Evolutionary conservation across 768 basidiomycete genomes (phyloP), one percentile per base, ranked within the genome.

Genomic region (Dioszegia aurantiaca): DNA sequence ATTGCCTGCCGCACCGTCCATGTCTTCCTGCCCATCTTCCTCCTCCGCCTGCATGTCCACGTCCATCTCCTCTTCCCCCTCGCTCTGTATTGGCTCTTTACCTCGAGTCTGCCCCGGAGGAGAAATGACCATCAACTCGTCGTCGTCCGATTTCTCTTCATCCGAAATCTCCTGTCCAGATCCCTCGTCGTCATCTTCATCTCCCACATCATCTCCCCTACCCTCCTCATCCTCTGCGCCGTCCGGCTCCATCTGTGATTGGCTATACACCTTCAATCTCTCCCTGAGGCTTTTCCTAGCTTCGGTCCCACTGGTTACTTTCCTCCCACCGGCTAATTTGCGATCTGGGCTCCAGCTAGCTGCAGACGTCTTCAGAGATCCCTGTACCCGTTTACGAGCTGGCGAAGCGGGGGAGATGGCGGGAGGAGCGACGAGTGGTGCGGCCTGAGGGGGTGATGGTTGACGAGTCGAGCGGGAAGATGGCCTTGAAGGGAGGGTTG

Each of bases 261-360:
- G 70, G 62, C 83, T 79, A 76, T 85, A 88, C 11, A 76, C 80
- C 42, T 77, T 80, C 56, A 89, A 67, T 49, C 74, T 80, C 49
- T 75, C 79, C 55, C 82, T 79, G 51, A 87, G 73, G 30, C 52
- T 55, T 31, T 58, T 69, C 78, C 58, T 76, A 70, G 58, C 62
- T 36, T 53, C 51, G 17, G 19, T 53, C 23, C 51, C 51, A 11
- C 31, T 27, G 9, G n/a, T 16, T 10, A 26, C 27, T 28, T 55
- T 23, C 40, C 2, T 23, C 37, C 21, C 21, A 14, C 40, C 27
- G 11, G 17, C 21, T 10, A 37, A 10, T 44, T 62, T 57, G 28
- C 58, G 41, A 45, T 66, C 59, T 19, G 67, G 62, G 26, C 66
- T 61, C 82, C 85, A 87, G 1, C 76, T 67, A 2, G 85, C 82